Evolutionary conservation across 768 basidiomycete genomes (phyloP), one percentile per base, ranked within the genome.

Genomic region (Suillus hirtellus): DNA sequence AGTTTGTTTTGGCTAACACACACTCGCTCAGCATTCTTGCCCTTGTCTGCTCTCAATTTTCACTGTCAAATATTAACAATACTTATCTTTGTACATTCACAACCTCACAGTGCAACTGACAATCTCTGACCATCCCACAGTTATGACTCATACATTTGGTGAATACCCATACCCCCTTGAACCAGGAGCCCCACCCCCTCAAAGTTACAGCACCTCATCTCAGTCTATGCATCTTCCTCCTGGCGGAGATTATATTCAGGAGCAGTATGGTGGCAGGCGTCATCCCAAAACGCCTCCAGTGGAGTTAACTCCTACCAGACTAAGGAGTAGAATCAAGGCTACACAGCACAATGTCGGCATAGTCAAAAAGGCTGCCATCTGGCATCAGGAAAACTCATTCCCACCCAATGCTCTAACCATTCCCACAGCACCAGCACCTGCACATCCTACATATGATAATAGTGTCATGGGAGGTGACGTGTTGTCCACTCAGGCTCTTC

Each of bases 261-360:
- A 52, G 4, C 50, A 52, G 14, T 52, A 52, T 31, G 50, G 50
- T 52, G 50, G 50, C 1, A 15, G 27, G 50, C 15, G 8, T 15
- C 8, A 17, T 52, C 9, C 27, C 50, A 15, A 52, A 3, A 9
- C 8, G 1, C 27, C 50, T 27, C 27, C 17, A 4, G 50, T 17
- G 50, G 27, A 31, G 27, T 31, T 52, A 52, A 61, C 47, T n/a
- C 60, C 60, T 19, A 61, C 47, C 17, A 49, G 42, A 19, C 47
- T 52, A 19, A 5, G 49, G 17, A 40, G 35, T 10, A 9, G 17
- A 27, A 61, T 61, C 21, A 61, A 52, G 31, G 27, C 47, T 9
- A 61, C n/a, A 1, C 21, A 47, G 31, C 14, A 3, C 10, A 3
- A 52, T 7, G 38, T 17, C 2, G 21, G 47, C 7, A 17, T 61